A percentile compares a stretch with the other conserved stretches of the same genome.
Evolutionary conservation across 2,329 filamentous ascomycete species (phyloP).

Genomic region (Fusarium secorum): DNA sequence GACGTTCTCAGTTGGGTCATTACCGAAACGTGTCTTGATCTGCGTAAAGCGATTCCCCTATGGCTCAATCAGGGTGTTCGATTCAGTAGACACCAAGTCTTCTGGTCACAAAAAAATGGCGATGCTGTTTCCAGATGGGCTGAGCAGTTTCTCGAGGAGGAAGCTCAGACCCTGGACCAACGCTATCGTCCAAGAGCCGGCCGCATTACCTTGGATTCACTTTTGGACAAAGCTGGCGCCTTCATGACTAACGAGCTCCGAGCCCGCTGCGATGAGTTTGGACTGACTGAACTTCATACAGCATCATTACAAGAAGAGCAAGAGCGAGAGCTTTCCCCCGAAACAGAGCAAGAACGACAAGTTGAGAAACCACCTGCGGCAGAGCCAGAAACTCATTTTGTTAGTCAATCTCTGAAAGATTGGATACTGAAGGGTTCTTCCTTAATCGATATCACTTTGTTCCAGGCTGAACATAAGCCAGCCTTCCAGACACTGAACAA

Average conservation of each 20-base stretch:
- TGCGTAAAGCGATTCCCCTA: slow-evolving; percentile 43
- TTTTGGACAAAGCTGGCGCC: background rate
- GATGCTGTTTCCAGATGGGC: slow-evolving; percentile 41
- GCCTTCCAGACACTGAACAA: slow-evolving; percentile 28
- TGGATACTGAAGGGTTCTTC: slow-evolving; percentile 19
- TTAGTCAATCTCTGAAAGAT: slow-evolving; percentile 53
- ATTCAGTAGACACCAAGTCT: slow-evolving; percentile 53
- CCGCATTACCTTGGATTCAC: background rate
- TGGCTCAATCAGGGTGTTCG: slow-evolving; percentile 69
- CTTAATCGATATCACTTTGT: background rate
- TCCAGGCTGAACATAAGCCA: slow-evolving; percentile 4
- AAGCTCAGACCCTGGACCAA: slow-evolving; percentile 60
- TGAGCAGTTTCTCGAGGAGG: slow-evolving; percentile 59
- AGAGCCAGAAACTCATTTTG: slow-evolving; percentile 49
- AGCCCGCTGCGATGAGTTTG: slow-evolving; percentile 18
- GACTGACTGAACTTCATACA: slow-evolving; percentile 4
- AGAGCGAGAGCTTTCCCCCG: slow-evolving; percentile 71
- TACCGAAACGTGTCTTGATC: slow-evolving; percentile 24
- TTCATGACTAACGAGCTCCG: background rate
- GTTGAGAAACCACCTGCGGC: slow-evolving; percentile 54
- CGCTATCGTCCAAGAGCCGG: slow-evolving; percentile 56
- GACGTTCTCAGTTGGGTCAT: slow-evolving; percentile 70
- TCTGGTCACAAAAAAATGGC: slow-evolving; percentile 44
- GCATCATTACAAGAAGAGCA: slow-evolving; percentile 67
- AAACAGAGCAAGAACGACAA: slow-evolving; percentile 68